Percentiles rank a stretch among this genome's conserved stretches.
phyloP scores from a whole-genome alignment of 768 basidiomycete species.

The Pulveroboletus ravenelii region DNA sequence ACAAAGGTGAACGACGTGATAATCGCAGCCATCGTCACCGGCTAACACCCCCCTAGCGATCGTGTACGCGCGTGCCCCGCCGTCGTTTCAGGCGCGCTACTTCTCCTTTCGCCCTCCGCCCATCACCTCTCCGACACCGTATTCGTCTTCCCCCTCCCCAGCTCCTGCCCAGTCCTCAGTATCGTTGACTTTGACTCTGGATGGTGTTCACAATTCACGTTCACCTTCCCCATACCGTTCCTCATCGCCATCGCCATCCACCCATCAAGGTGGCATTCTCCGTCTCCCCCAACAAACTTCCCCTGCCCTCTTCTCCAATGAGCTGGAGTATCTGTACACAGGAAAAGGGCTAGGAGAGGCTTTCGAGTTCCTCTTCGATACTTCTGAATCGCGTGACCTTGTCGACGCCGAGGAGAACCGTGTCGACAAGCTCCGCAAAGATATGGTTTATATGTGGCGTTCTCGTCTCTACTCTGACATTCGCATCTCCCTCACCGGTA shows the following conservation, averaged over 20 bases:
- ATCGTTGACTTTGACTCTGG: slow-evolving; percentile 49
- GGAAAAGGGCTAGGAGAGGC: slow-evolving; percentile 85
- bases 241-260: slow-evolving; percentile 44
- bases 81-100: slow-evolving; percentile 84
- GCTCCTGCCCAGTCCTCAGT: slow-evolving; percentile 56
- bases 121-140: slow-evolving; percentile 44
- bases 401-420: slow-evolving; percentile 52
- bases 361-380: slow-evolving; percentile 83
- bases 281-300: slow-evolving; percentile 66
- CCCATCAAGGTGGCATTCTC: slow-evolving; percentile 42
- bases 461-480: slow-evolving; percentile 92
- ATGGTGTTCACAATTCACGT: slow-evolving; percentile 37
- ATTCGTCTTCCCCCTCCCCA: slow-evolving; percentile 46
- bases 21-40: neutral
- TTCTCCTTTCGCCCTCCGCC: slow-evolving; percentile 71
- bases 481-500: slow-evolving; percentile 70
- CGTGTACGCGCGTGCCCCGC: slow-evolving; percentile 91
- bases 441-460: slow-evolving; percentile 96
- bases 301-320: slow-evolving; percentile 79
- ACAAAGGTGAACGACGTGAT: slow-evolving; percentile 67
- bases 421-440: slow-evolving; percentile 84
- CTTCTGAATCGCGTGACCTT: slow-evolving; percentile 37
- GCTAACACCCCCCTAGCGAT: slow-evolving; percentile 52
- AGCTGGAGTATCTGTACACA: slow-evolving; percentile 93
- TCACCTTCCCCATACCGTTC: slow-evolving; percentile 45